Evolutionary conservation across 192 early-diverging fungal genomes (phyloP), one percentile per base, ranked within the genome.

Genomic region (Linnemannia elongata): DNA sequence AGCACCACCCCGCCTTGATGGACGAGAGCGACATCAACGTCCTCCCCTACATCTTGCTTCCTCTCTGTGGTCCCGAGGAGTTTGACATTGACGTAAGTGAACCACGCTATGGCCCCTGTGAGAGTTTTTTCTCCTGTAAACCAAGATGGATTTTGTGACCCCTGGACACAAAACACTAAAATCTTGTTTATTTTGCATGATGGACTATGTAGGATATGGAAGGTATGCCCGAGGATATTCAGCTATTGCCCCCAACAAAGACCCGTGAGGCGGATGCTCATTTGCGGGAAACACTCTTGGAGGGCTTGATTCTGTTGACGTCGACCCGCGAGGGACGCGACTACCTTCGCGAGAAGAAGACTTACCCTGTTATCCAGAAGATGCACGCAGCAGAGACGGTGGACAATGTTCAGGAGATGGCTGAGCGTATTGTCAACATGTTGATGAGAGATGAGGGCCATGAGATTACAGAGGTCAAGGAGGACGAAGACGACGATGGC

Each of bases 21-120:
- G 90, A 95, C 74, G 92, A 92, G 54, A 70, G 90, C 17, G 94
- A 95, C 45, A 93, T 96, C 69, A 97, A 98, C 69, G 87, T 98
- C 69, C 87, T 98, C 36, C 96, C 96, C 3, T 97, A 96, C 80
- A 94, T 99, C 41, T 87, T 99, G 17, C 90, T 98, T 47, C 98
- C 98, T 24, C 89, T 97, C 45, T 96, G 95, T 74, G 98, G 98
- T 7, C 94, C 96, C 0, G 97, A 98, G 72, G 97, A 99, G 75
- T 97, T 95, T 85, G 94, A 95, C 74, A 91, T 95, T 33, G 98
- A 99, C 72, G 94, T 95, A 79, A 69, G 89, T 83, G 10, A 72
- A 15, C 22, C 30, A 20, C 41, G 47, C 57, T 52, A 27, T 17
- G 30, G 13, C 20, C 39, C 30, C 83, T 82, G 44, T 74, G 66